A percentile compares a stretch with the other conserved stretches of the same genome.
These are phyloP conservation scores for Globisporangium spinosum DNA, from an alignment of 352 stramenopile genomes.

Conservation along the genomic window DNA sequence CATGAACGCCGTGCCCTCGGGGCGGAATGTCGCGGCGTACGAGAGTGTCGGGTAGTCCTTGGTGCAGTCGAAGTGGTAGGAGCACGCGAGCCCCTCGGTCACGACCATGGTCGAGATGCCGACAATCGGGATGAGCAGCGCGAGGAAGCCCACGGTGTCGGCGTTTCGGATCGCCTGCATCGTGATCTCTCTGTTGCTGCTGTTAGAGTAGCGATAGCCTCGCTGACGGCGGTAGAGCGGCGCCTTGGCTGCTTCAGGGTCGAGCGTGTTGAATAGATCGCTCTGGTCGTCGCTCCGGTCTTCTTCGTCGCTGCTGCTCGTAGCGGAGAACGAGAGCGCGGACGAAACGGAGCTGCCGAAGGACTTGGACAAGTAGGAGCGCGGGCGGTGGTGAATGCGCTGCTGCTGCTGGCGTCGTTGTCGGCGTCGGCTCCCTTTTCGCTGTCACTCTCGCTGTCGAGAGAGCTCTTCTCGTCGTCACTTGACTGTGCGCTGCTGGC, in stretches of 20 bases:
- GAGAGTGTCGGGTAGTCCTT: slow-evolving; percentile 79
- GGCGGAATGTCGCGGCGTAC: slow-evolving; percentile 76
- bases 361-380: slow-evolving; percentile 4
- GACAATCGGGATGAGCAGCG: slow-evolving; percentile 64
- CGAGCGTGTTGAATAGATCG: not conserved
- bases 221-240: slow-evolving; percentile 10
- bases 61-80: slow-evolving; percentile 68
- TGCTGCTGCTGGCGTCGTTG: slow-evolving; percentile 3
- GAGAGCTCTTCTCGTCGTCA: not conserved
- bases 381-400: not conserved
- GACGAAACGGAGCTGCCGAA: slow-evolving; percentile 18
- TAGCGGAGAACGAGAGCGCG: slow-evolving; percentile 14
- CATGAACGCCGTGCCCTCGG: slow-evolving; percentile 64
- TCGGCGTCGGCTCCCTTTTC: not conserved
- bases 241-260: not conserved
- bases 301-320: slow-evolving; percentile 2
- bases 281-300: not conserved
- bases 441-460: slow-evolving; percentile 2
- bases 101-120: slow-evolving; percentile 71
- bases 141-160: slow-evolving; percentile 65
- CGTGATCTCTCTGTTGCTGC: slow-evolving; percentile 6
- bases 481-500: not conserved
- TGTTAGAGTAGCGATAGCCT: not conserved
- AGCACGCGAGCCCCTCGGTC: slow-evolving; percentile 68
- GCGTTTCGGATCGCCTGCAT: slow-evolving; percentile 23